Percentiles rank a stretch among this genome's conserved stretches.
These are phyloP conservation scores for Alternaria panax DNA, from an alignment of 2,329 filamentous ascomycete genomes.

Conservation along the genomic window DNA sequence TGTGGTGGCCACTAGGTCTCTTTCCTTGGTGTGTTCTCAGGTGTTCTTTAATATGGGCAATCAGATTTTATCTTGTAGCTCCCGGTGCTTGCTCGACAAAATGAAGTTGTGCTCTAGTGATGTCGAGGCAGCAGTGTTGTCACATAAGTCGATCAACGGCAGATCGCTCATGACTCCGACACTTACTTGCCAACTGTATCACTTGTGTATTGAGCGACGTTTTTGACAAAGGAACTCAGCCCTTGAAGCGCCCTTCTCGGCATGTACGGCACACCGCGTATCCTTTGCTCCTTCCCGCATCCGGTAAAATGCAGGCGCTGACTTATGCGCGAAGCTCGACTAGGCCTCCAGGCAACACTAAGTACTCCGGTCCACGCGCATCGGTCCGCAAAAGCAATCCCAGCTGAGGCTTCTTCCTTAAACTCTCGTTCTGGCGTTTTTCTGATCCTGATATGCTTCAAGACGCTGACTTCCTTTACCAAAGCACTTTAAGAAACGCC, in stretches of 20 bases:
- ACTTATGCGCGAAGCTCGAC: constrained; percentile 14
- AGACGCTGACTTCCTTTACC: background rate
- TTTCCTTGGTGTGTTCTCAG: constrained; percentile 30
- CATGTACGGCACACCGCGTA: constrained; percentile 4
- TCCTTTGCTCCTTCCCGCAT: constrained; percentile 10
- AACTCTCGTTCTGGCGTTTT: background rate
- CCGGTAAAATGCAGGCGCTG: constrained; percentile 14
- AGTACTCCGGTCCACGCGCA: constrained; percentile 4
- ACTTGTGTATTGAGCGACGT: background rate
- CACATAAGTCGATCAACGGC: background rate
- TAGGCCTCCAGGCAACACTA: constrained; percentile 20
- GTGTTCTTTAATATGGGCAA: constrained; percentile 40
- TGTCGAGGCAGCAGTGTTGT: background rate
- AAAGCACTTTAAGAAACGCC: background rate
- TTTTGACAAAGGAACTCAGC: background rate
- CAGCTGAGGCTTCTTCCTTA: background rate
- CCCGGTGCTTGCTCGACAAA: constrained; percentile 4
- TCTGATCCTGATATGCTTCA: background rate
- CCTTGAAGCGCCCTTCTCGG: constrained; percentile 2
- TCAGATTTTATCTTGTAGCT: constrained; percentile 23
- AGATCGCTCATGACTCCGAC: background rate
- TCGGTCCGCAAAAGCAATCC: constrained; percentile 13
- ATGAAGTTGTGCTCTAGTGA: background rate
- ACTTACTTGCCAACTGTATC: background rate
- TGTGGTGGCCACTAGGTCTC: constrained; percentile 39